Conservation (phyloP, 148 eudicot species). For the Gaultheria prostrata region DNA sequence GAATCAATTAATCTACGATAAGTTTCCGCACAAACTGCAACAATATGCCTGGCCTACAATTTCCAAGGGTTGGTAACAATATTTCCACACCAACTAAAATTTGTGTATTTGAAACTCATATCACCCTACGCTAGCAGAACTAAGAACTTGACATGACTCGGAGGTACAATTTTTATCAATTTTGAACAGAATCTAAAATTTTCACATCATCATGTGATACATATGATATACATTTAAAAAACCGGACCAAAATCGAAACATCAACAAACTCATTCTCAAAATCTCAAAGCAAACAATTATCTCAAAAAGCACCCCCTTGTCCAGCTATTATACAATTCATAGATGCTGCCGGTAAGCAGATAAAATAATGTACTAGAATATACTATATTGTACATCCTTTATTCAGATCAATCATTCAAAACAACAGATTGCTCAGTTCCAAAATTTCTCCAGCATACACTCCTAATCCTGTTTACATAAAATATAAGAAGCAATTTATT, state of each 20-base stretch:
- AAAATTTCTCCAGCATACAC: neutral
- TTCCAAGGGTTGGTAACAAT: neutral
- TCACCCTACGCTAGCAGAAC: neutral
- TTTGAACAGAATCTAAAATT: neutral
- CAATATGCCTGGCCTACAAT: neutral
- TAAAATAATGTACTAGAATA: neutral
- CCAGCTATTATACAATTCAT: conserved; percentile 12
- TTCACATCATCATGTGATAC: neutral
- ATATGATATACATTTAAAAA: neutral
- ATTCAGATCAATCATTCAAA: conserved; percentile 10
- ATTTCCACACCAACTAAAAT: neutral
- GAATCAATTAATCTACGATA: too few relatives aligned
- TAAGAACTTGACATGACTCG: neutral
- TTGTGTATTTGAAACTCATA: neutral
- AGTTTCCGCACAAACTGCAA: neutral
- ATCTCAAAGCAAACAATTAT: neutral
- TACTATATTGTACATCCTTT: conserved; percentile 16
- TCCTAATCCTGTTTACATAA: neutral
- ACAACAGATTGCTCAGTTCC: neutral
- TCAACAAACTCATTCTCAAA: neutral
- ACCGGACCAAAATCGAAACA: neutral
- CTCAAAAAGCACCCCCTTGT: conserved; percentile 1
- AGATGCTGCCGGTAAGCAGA: neutral
- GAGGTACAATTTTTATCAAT: too few relatives aligned
- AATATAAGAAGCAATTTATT: conserved; percentile 18